These are phyloP conservation scores for Cladosporium velox DNA, from an alignment of 2,329 filamentous ascomycete species.

Conservation along the genomic window DNA sequence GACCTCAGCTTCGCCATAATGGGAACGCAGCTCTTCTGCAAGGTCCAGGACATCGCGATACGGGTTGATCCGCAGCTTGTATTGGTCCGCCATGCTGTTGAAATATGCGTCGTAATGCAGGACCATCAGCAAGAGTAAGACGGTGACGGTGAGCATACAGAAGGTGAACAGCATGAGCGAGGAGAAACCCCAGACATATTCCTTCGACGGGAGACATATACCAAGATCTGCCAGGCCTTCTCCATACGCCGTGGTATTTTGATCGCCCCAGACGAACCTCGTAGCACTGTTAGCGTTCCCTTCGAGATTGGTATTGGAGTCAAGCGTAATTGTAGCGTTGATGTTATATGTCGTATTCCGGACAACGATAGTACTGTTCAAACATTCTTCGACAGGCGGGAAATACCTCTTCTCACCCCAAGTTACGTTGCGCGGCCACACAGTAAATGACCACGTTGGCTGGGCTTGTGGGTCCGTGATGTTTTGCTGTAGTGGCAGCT, in stretches of 20 bases:
- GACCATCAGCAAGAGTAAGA: conserved; percentile 7
- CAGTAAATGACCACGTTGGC: not conserved
- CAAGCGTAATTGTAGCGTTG: not conserved
- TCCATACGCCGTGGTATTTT: not conserved
- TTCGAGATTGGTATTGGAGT: not conserved
- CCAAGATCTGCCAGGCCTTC: not conserved
- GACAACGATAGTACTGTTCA: not conserved
- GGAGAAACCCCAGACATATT: conserved; percentile 24
- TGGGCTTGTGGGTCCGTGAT: not conserved
- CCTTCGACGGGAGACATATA: not conserved
- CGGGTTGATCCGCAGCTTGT: conserved; percentile 43
- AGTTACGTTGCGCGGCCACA: not conserved
- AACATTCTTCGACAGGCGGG: not conserved
- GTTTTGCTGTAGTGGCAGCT: not conserved
- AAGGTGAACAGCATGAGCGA: conserved; percentile 25
- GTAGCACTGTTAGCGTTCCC: not conserved
- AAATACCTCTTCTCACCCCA: not conserved
- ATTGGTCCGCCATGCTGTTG: conserved; percentile 57
- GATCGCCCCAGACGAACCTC: not conserved
- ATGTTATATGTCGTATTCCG: not conserved
- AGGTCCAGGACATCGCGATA: conserved; percentile 25
- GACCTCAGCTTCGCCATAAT: conserved; percentile 17
- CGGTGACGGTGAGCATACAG: conserved; percentile 22
- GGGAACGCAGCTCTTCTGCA: conserved; percentile 20
- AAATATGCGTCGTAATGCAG: conserved; percentile 19